Percentiles rank a stretch among this genome's conserved stretches.
These are phyloP conservation scores for Decorospora gaudefroyi DNA, from an alignment of 2,329 filamentous ascomycete species.

Conservation along the genomic window DNA sequence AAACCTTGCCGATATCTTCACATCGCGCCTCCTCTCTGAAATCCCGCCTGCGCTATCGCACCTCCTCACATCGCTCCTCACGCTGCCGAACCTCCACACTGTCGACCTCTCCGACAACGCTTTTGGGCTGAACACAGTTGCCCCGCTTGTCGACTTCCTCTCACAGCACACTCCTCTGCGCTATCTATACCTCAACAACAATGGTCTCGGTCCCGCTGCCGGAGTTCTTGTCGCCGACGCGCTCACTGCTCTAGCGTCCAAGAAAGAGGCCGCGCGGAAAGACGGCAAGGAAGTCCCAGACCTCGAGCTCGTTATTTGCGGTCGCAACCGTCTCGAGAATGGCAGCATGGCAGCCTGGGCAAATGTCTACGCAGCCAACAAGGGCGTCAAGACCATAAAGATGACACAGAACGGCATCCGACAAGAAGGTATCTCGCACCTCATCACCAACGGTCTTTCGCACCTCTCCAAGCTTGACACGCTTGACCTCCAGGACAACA, in stretches of 20 bases:
- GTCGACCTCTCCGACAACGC: conserved; percentile 98
- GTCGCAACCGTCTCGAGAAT: conserved; percentile 92
- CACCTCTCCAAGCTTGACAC: conserved; percentile 71
- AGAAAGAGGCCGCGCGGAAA: conserved; percentile 78
- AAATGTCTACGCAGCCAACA: conserved; percentile 79
- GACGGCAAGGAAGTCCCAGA: conserved; percentile 73
- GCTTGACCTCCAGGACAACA: conserved; percentile 96
- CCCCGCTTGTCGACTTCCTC: conserved; percentile 89
- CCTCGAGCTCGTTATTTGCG: conserved; percentile 96
- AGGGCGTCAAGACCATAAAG: conserved; percentile 80
- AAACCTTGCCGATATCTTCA: conserved; percentile 98
- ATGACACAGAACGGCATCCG: conserved; percentile 99
- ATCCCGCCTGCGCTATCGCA: conserved; percentile 87
- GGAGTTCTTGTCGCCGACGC: conserved; percentile 89
- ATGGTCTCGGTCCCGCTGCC: conserved; percentile 89
- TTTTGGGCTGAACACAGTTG: conserved; percentile 93
- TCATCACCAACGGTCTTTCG: conserved; percentile 78
- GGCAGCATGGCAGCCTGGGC: conserved; percentile 97
- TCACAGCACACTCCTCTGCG: conserved; percentile 85
- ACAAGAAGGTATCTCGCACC: conserved; percentile 83
- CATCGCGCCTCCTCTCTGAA: conserved; percentile 86
- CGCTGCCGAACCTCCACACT: conserved; percentile 83
- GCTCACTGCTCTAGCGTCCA: conserved; percentile 77
- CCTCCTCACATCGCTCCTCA: conserved; percentile 83
- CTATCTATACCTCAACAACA: conserved; percentile 97